Evolutionary conservation across 805 yeast genomes (phyloP).

Genomic region (Candida peoriensis): DNA sequence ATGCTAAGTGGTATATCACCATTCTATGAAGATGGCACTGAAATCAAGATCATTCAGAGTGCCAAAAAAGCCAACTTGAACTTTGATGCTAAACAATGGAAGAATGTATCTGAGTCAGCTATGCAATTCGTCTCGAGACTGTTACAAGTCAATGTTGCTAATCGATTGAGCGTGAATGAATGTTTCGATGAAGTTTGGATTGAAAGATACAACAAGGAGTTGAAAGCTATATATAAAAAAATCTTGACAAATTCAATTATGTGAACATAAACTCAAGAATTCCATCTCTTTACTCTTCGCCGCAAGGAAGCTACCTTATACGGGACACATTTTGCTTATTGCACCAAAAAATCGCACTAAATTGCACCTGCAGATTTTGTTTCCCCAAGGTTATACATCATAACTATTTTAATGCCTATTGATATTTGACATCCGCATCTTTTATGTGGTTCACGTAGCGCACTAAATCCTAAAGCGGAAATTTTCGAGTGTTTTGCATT

Average conservation of each 20-base stretch:
- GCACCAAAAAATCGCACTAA: too few relatives aligned
- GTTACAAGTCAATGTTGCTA: slow-evolving; percentile 31
- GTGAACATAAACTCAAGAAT: not conserved
- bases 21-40: slow-evolving; percentile 45
- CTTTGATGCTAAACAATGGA: slow-evolving; percentile 39
- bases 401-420: too few relatives aligned
- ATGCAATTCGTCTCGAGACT: slow-evolving; percentile 40
- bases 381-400: too few relatives aligned
- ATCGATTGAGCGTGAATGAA: slow-evolving; percentile 32
- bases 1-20: slow-evolving; percentile 63
- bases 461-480: too few relatives aligned
- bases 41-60: slow-evolving; percentile 34
- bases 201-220: slow-evolving; percentile 29
- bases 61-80: slow-evolving; percentile 38
- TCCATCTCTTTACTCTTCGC: not conserved
- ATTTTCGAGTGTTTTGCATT: too few relatives aligned
- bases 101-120: slow-evolving; percentile 33
- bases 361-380: too few relatives aligned
- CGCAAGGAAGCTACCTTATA: too few relatives aligned
- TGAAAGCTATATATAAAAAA: slow-evolving; percentile 32
- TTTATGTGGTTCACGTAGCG: too few relatives aligned
- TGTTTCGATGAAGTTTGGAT: slow-evolving; percentile 49
- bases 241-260: slow-evolving; percentile 9
- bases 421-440: too few relatives aligned
- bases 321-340: too few relatives aligned